A percentile compares a stretch with the other conserved stretches of the same genome.
These are phyloP conservation scores for Salvia sclarea DNA, from an alignment of 305 asterid genomes.

Conservation along the genomic window DNA sequence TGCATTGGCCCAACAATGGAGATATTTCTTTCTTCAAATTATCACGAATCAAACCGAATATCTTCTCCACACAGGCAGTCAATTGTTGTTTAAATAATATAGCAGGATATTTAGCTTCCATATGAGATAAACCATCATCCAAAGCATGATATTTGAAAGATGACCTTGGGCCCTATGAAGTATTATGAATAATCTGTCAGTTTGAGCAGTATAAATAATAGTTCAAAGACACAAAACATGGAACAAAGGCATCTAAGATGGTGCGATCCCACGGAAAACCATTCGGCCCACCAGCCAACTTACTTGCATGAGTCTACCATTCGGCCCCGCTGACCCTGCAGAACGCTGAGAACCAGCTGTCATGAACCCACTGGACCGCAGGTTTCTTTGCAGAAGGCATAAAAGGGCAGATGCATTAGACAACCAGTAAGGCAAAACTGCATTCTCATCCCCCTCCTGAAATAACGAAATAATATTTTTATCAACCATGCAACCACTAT, in stretches of 20 bases:
- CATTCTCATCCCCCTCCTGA: constrained; percentile 79
- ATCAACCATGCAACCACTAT: constrained; percentile 15
- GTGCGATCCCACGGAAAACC: background rate
- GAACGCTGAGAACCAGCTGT: constrained; percentile 75
- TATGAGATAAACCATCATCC: constrained; percentile 80
- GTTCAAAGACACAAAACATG: no score
- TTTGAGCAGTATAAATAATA: background rate
- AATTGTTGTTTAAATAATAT: constrained; percentile 85
- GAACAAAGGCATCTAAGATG: background rate
- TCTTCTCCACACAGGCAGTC: constrained; percentile 95
- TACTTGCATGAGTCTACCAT: constrained; percentile 76
- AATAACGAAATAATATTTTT: constrained; percentile 31
- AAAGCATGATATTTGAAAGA: constrained; percentile 68
- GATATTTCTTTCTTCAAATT: constrained; percentile 96
- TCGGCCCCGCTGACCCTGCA: constrained; percentile 64
- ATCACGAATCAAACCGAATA: constrained; percentile 93
- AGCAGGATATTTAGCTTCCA: constrained; percentile 96
- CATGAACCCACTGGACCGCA: constrained; percentile 82
- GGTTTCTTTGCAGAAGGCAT: constrained; percentile 87
- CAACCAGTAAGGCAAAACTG: constrained; percentile 88
- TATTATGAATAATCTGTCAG: constrained; percentile 26
- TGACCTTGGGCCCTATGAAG: constrained; percentile 62
- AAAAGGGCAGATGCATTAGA: constrained; percentile 93
- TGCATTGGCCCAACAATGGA: constrained; percentile 81
- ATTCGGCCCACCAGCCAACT: constrained; percentile 34